A percentile compares a stretch with the other conserved stretches of the same genome.
phyloP scores from a whole-genome alignment of 768 basidiomycete genomes.

The Tricholoma sp. region DNA sequence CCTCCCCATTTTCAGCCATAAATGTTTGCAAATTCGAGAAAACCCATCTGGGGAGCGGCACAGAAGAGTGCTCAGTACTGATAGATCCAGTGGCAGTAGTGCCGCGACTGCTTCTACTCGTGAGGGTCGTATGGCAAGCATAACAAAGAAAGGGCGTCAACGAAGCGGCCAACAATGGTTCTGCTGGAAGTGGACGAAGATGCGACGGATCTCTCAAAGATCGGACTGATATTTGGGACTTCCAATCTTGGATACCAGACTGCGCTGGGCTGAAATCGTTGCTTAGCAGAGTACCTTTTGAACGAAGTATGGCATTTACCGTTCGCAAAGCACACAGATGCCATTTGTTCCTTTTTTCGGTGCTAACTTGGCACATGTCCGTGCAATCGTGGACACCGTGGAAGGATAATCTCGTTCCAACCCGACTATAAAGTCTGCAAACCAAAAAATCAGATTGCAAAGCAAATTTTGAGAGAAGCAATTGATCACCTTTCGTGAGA shows the following conservation, averaged over 20 bases:
- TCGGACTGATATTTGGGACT: conserved; percentile 66
- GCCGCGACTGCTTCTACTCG: conserved; percentile 45
- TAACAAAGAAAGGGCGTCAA: conserved; percentile 46
- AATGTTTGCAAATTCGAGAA: conserved; percentile 12
- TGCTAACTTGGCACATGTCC: conserved; percentile 73
- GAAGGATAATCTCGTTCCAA: conserved; percentile 82
- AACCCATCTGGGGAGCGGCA: conserved; percentile 34
- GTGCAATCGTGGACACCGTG: conserved; percentile 78
- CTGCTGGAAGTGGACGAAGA: conserved; percentile 14
- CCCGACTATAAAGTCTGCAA: conserved; percentile 70
- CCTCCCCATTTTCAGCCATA: conserved; percentile 15
- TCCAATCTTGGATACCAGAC: conserved; percentile 66
- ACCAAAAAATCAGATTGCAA: neutral
- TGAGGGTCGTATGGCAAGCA: conserved; percentile 51
- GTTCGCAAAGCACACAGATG: conserved; percentile 58
- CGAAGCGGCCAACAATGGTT: conserved; percentile 10
- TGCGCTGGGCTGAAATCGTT: conserved; percentile 50
- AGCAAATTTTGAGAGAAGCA: neutral
- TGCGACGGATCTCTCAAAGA: conserved; percentile 32
- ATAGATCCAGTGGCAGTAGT: conserved; percentile 12
- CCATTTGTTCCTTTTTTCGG: conserved; percentile 51
- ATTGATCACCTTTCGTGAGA: conserved; percentile 59
- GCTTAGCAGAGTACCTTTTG: neutral
- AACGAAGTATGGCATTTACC: conserved; percentile 35
- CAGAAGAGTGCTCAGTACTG: conserved; percentile 4